phyloP scores from a whole-genome alignment of 2,329 filamentous ascomycete genomes.

The Aspergillus jensenii region DNA sequence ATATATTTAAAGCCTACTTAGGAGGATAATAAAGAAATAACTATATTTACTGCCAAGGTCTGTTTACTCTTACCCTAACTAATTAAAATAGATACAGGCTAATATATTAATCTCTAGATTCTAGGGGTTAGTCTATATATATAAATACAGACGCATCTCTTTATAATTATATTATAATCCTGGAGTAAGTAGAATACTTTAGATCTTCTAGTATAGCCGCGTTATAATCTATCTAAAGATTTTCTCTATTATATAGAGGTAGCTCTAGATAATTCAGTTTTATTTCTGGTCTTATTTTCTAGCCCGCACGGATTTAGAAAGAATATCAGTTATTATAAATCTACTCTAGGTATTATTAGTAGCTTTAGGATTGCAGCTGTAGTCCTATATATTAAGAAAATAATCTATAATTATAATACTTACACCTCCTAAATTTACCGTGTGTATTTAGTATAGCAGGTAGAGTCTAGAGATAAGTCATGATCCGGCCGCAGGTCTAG shows the following conservation, averaged over 20 bases:
- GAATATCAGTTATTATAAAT: constrained; percentile 31
- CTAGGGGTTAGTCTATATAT: constrained; percentile 22
- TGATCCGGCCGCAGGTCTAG: too few species aligned
- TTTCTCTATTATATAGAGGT: constrained; percentile 19
- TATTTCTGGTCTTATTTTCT: constrained; percentile 31
- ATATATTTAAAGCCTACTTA: constrained; percentile 1
- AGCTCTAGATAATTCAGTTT: constrained; percentile 13
- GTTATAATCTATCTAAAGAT: constrained; percentile 25
- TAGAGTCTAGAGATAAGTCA: constrained; percentile 19
- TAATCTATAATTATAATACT: constrained; percentile 37
- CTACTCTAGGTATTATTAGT: constrained; percentile 32
- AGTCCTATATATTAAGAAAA: constrained; percentile 36
- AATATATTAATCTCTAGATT: constrained; percentile 32
- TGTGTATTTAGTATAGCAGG: constrained; percentile 37
- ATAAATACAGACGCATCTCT: constrained; percentile 26
- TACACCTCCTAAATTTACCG: constrained; percentile 24
- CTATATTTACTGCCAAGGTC: constrained; percentile 13
- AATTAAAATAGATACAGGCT: constrained; percentile 22
- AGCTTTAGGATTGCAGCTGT: constrained; percentile 32
- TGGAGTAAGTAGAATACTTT: constrained; percentile 22
- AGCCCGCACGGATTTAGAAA: constrained; percentile 32
- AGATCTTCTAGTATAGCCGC: constrained; percentile 33
- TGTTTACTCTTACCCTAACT: constrained; percentile 19
- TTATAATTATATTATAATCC: constrained; percentile 29
- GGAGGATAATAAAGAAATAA: constrained; percentile 1